Percentiles rank a stretch among this genome's conserved stretches.
Evolutionary conservation across 2,329 filamentous ascomycete species (phyloP).

Genomic region (Purpureocillium lavendulum): DNA sequence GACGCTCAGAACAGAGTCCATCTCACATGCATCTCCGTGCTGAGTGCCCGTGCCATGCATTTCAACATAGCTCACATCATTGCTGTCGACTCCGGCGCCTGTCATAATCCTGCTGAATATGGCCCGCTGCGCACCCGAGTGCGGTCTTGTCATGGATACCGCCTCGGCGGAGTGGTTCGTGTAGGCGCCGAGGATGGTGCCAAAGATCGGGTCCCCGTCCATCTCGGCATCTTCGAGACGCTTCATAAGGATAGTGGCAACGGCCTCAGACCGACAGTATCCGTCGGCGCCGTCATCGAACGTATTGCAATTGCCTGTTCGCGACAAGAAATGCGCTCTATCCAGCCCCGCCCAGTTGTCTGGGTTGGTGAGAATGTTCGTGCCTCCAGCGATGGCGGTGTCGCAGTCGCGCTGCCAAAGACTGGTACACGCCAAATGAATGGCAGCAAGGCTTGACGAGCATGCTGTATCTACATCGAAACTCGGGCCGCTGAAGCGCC

Average conservation of each 20-base stretch:
- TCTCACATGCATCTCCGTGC: slow-evolving; percentile 76
- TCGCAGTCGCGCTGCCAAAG: slow-evolving; percentile 66
- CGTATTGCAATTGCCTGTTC: slow-evolving; percentile 48
- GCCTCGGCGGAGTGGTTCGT: slow-evolving; percentile 79
- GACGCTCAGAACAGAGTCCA: slow-evolving; percentile 61
- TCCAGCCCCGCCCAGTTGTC: slow-evolving; percentile 71
- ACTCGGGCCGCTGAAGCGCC: slow-evolving; percentile 67
- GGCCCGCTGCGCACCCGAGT: slow-evolving; percentile 64
- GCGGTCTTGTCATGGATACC: slow-evolving; percentile 75
- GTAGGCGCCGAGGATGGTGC: slow-evolving; percentile 62
- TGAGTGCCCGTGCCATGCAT: slow-evolving; percentile 91
- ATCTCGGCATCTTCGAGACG: slow-evolving; percentile 68
- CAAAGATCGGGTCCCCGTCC: slow-evolving; percentile 71
- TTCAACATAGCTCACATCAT: slow-evolving; percentile 75
- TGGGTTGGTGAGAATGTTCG: slow-evolving; percentile 56
- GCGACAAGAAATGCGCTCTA: slow-evolving; percentile 70
- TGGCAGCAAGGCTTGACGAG: slow-evolving; percentile 64
- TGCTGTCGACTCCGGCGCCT: slow-evolving; percentile 62
- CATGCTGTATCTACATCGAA: slow-evolving; percentile 62
- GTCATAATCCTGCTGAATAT: slow-evolving; percentile 63
- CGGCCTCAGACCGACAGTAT: slow-evolving; percentile 73
- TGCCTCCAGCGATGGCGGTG: slow-evolving; percentile 70
- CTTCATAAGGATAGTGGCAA: slow-evolving; percentile 69
- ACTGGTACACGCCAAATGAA: slow-evolving; percentile 62
- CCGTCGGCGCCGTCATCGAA: slow-evolving; percentile 76